phyloP scores from a whole-genome alignment of 148 eudicot genomes.

The Chenopodium formosanum region DNA sequence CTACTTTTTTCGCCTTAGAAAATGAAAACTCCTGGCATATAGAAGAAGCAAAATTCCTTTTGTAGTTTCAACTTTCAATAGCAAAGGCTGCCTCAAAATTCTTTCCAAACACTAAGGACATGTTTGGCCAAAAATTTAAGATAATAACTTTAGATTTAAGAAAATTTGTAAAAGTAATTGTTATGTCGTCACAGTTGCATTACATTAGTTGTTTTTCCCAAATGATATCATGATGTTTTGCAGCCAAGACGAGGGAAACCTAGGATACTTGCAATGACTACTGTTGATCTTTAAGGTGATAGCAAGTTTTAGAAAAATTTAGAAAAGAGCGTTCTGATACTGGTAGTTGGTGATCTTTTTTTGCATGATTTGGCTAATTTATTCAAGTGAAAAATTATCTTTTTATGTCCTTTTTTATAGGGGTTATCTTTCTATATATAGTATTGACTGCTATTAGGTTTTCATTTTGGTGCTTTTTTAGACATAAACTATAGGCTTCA shows the following conservation, averaged over 20 bases:
- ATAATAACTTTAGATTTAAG: too few species aligned
- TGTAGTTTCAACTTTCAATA: not conserved
- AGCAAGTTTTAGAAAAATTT: not conserved
- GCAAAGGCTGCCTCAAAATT: not conserved
- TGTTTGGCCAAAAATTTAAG: not conserved
- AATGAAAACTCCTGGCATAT: not conserved
- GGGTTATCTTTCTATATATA: too few species aligned
- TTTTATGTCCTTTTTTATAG: too few species aligned
- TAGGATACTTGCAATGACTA: not conserved
- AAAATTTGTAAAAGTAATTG: too few species aligned
- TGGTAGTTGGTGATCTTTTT: not conserved
- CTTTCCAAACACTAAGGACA: not conserved
- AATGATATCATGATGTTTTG: not conserved
- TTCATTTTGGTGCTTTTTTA: not conserved
- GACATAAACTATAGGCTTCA: not conserved
- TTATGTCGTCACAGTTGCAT: not conserved
- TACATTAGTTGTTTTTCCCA: not conserved
- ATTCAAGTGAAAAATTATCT: too few species aligned
- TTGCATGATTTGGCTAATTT: not conserved
- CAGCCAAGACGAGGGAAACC: not conserved
- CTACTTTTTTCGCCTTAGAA: not conserved
- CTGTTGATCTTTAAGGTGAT: not conserved
- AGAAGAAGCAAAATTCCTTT: not conserved
- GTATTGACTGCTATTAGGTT: not conserved
- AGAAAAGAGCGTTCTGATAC: not conserved